Evolutionary conservation across 2,329 filamentous ascomycete species (phyloP).

Genomic region (Diaporthe vaccinii): DNA sequence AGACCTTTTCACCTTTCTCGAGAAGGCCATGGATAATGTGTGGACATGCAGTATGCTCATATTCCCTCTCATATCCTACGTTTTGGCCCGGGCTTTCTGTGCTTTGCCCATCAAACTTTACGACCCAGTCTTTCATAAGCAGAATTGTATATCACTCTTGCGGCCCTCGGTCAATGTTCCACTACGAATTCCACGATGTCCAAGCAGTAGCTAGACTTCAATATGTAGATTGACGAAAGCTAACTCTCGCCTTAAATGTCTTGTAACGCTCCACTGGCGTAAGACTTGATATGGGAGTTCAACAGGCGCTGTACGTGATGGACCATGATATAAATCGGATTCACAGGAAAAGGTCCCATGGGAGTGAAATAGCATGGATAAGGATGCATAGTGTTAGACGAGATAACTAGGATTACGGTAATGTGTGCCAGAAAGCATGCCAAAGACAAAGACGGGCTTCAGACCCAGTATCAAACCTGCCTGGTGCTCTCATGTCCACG

Average conservation of each 20-base stretch:
- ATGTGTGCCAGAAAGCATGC: not conserved
- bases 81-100: no score
- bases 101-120: no score
- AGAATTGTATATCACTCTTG: no score
- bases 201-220: not conserved
- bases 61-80: no score
- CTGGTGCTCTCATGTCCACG: not conserved
- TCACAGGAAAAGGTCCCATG: conserved; percentile 44
- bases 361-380: conserved; percentile 39
- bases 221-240: not conserved
- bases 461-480: not conserved
- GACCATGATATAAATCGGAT: conserved; percentile 59
- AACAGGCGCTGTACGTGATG: conserved; percentile 47
- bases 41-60: no score
- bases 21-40: no score
- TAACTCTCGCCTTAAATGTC: conserved; percentile 14
- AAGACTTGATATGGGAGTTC: conserved; percentile 52
- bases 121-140: no score
- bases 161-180: no score
- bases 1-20: no score
- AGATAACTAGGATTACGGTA: not conserved
- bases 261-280: conserved; percentile 46
- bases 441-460: not conserved
- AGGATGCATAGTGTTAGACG: not conserved
- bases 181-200: no score